phyloP scores from a whole-genome alignment of 192 early-diverging fungal species.

The Backusella westeae region DNA sequence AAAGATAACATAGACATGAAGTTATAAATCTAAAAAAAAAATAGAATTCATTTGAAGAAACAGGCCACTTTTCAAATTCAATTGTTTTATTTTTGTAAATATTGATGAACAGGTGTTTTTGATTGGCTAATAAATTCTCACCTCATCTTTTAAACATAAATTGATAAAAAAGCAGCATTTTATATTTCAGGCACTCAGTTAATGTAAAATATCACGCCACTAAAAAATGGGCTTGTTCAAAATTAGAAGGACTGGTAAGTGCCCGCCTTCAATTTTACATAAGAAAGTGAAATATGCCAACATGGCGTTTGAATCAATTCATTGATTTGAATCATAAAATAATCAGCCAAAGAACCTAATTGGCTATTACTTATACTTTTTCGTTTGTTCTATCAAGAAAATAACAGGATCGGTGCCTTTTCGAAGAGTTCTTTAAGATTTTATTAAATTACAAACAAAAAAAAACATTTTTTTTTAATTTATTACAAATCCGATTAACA shows the following conservation, averaged over 20 bases:
- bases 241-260: not conserved
- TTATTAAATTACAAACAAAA: too few relatives aligned
- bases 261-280: not conserved
- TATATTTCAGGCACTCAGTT: not conserved
- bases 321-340: not conserved
- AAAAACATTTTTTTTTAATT: not conserved
- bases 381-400: not conserved
- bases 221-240: not conserved
- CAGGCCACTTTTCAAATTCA: constrained; percentile 12
- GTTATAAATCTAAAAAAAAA: constrained; percentile 3
- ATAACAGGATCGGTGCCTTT: not conserved
- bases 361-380: not conserved
- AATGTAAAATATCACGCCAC: constrained; percentile 13
- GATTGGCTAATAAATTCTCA: constrained; percentile 15
- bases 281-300: not conserved
- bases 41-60: not conserved
- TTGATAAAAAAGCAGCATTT: not conserved
- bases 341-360: not conserved
- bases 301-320: not conserved
- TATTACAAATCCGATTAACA: not conserved
- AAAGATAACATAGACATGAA: not conserved
- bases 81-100: not conserved
- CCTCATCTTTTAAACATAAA: constrained; percentile 7
- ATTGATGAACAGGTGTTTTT: not conserved
- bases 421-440: not conserved